Base-by-base conservation (phyloP, 805 yeast genomes). In the Ogataea nakhonphanomensis region DNA sequence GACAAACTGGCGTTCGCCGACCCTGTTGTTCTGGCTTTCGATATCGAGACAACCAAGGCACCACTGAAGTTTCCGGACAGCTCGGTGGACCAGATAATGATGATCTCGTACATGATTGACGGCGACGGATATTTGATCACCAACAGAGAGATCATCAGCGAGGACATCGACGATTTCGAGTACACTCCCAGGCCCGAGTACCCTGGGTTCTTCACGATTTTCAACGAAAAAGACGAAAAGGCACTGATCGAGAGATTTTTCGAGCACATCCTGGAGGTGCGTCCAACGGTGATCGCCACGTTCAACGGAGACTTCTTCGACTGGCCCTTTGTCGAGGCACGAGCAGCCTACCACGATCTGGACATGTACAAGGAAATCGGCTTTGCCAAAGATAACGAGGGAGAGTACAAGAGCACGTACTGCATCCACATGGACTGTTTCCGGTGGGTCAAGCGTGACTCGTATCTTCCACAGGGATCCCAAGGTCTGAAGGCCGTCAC, bases 81-180 rank as follows among this genome's bases (percentile, higher is more conserved):
- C 5, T 71, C 83, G 8, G 73, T 84, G 5, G 99, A 93, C 65
- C 95, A 87, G 62, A 76, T 93, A 29, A 93, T 93, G 97, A 95
- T 95, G 99, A 93, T 93, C 36, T 95, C 99, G 2, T 93, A 93
- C 60, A 95, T 95, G 99, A 90, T 93, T 46, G 99, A 93, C 59
- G 99, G 98, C 8, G 95, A 87, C 53, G 99, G 99, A 27, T 93
- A 69, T 58, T 67, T 93, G 28, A 95, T 93, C 45, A 93, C 98
- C 8, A 93, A 93, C 59, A 70, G 99, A 53, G 96, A 90, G 51
- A 88, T 93, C 53, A 90, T 93, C 27, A 81, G 95, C 6, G 86
- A 88, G 59, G 98, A 95, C 61, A 93, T 93, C 42, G 95, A 85
- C 36, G 98, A 93, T 64, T 93, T 93, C 53, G 99, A 93, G 62